Evolutionary conservation across 352 stramenopile species (phyloP).

Genomic region (Phytopythium aichiense): DNA sequence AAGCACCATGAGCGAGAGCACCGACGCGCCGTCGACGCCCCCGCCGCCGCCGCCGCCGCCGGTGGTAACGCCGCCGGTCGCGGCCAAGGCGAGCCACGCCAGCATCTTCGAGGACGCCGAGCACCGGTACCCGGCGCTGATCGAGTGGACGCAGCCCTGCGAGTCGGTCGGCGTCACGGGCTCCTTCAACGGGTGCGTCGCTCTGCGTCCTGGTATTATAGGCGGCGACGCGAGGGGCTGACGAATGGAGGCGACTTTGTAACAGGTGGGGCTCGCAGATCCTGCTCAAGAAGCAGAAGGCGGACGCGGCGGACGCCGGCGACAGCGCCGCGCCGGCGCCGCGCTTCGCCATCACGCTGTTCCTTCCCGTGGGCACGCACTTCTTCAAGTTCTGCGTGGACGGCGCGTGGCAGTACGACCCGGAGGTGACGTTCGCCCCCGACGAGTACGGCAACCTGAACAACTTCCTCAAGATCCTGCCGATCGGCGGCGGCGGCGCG

Average conservation of each 20-base stretch:
- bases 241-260: background rate
- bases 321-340: background rate
- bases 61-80: slow-evolving; percentile 3
- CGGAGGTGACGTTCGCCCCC: slow-evolving; percentile 71
- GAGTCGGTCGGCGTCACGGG: slow-evolving; percentile 64
- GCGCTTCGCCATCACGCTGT: slow-evolving; percentile 42
- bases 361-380: slow-evolving; percentile 60
- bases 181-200: slow-evolving; percentile 74
- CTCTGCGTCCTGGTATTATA: background rate
- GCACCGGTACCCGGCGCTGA: slow-evolving; percentile 47
- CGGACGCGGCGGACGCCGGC: background rate
- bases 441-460: slow-evolving; percentile 88
- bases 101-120: slow-evolving; percentile 40
- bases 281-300: slow-evolving; percentile 33
- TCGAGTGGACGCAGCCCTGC: slow-evolving; percentile 57
- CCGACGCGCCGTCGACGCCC: background rate
- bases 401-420: slow-evolving; percentile 80
- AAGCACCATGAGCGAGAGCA: background rate
- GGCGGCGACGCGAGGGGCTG: background rate
- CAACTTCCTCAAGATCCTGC: slow-evolving; percentile 73
- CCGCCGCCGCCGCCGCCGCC: background rate
- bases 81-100: slow-evolving; percentile 15
- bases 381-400: slow-evolving; percentile 82
- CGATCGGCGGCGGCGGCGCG: slow-evolving; percentile 16
- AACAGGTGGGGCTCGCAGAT: slow-evolving; percentile 78